Evolutionary conservation across 73 alveolate species (phyloP).

Genomic region (Breviolum minutum): DNA sequence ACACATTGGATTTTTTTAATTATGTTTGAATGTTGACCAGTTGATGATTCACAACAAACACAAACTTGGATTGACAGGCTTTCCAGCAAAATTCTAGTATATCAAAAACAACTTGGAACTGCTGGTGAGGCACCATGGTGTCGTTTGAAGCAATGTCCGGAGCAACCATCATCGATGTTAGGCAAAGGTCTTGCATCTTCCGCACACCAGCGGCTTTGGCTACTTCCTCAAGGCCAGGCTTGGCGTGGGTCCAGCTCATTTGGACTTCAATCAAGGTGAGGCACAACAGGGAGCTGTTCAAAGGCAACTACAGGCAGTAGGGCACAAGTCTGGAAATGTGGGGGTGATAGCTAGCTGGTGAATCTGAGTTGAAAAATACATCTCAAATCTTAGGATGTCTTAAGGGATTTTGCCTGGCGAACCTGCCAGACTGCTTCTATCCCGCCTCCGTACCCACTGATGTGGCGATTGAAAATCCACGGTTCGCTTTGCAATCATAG

Average conservation of each 20-base stretch:
- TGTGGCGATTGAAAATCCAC: conserved; percentile 84
- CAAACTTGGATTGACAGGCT: too few relatives aligned
- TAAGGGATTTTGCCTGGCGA: too few relatives aligned
- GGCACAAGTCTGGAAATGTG: too few relatives aligned
- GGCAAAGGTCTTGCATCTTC: conserved; percentile 70
- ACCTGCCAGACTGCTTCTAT: neutral
- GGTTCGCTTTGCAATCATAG: conserved; percentile 77
- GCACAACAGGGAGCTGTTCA: too few relatives aligned
- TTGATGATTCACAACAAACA: too few relatives aligned
- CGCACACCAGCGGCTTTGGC: conserved; percentile 73
- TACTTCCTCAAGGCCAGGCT: neutral
- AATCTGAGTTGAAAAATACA: neutral
- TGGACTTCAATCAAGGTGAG: neutral
- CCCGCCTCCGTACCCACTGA: conserved; percentile 72
- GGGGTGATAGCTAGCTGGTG: neutral
- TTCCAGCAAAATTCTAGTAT: neutral
- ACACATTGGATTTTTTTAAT: too few relatives aligned
- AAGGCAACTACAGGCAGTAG: too few relatives aligned
- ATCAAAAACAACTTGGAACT: neutral
- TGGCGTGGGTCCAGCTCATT: neutral
- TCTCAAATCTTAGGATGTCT: neutral
- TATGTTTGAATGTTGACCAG: too few relatives aligned
- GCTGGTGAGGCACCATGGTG: conserved; percentile 12
- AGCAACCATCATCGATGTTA: conserved; percentile 55
- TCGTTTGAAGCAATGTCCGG: conserved; percentile 13